Evolutionary conservation across 2,329 filamentous ascomycete species (phyloP).

Genomic region (Talaromyces sp.): DNA sequence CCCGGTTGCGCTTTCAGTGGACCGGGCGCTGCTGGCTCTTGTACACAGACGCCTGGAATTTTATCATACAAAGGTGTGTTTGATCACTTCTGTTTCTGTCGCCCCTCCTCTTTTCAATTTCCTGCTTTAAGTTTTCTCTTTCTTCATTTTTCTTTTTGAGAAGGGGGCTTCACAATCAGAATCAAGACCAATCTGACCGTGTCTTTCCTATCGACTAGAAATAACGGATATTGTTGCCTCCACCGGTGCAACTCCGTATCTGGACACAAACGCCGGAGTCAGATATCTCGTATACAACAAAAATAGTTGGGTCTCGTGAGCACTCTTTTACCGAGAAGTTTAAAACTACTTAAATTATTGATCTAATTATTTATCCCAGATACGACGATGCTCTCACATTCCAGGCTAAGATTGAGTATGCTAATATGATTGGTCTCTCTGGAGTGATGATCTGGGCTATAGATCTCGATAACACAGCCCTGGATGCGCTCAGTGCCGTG

Average conservation of each 20-base stretch:
- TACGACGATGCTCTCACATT: slow-evolving; percentile 32
- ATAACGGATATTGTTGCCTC: slow-evolving; percentile 17
- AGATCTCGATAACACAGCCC: not conserved
- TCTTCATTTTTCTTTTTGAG: too few relatives aligned
- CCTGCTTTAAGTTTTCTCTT: too few relatives aligned
- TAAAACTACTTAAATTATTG: too few relatives aligned
- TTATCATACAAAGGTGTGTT: slow-evolving; percentile 7
- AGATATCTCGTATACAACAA: slow-evolving; percentile 13
- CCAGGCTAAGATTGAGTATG: slow-evolving; percentile 29
- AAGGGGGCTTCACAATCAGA: too few relatives aligned
- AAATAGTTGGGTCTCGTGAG: slow-evolving; percentile 18
- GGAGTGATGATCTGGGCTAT: slow-evolving; percentile 21
- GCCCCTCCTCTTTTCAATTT: too few relatives aligned
- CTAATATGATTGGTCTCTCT: slow-evolving; percentile 24
- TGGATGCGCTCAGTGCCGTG: not conserved
- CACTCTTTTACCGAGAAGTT: not conserved
- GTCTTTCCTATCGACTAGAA: slow-evolving; percentile 11
- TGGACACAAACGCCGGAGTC: slow-evolving; percentile 14
- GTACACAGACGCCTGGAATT: slow-evolving; percentile 14
- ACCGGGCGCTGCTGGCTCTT: slow-evolving; percentile 13
- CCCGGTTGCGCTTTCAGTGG: slow-evolving; percentile 13
- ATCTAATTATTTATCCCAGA: not conserved
- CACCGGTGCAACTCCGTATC: slow-evolving; percentile 9
- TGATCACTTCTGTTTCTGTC: not conserved
- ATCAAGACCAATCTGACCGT: too few relatives aligned